phyloP scores from a whole-genome alignment of 2,329 filamentous ascomycete genomes.

The Penicillium sp. region DNA sequence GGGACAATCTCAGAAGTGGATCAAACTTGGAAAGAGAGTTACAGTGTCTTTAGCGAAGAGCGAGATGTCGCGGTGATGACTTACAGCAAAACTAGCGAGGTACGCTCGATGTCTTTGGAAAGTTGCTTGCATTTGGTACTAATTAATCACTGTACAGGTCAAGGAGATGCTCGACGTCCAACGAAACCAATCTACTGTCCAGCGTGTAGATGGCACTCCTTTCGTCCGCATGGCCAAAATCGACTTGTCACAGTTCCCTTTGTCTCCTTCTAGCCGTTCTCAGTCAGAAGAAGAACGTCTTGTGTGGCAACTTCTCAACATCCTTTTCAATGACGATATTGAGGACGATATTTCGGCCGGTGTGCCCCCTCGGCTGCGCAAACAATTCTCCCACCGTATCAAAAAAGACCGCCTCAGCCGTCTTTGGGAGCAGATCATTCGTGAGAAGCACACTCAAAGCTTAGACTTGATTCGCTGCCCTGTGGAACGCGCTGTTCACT shows the following conservation, averaged over 20 bases:
- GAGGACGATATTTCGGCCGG: constrained; percentile 48
- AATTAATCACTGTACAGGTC: constrained; percentile 14
- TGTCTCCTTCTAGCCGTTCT: constrained; percentile 29
- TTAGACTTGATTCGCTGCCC: constrained; percentile 64
- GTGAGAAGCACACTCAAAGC: constrained; percentile 67
- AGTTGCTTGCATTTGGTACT: not conserved
- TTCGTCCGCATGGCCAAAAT: constrained; percentile 43
- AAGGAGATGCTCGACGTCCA: constrained; percentile 38
- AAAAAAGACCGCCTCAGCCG: constrained; percentile 50
- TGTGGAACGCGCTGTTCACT: constrained; percentile 82
- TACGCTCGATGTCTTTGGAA: constrained; percentile 10
- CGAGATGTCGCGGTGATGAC: constrained; percentile 33
- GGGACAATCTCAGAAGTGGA: constrained; percentile 20
- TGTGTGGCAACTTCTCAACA: constrained; percentile 82
- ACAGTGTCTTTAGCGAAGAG: constrained; percentile 44
- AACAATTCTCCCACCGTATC: constrained; percentile 46
- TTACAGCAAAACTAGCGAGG: constrained; percentile 25
- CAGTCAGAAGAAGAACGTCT: constrained; percentile 39
- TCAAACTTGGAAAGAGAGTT: constrained; percentile 56
- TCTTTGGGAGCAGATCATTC: constrained; percentile 44
- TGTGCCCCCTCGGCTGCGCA: constrained; percentile 41
- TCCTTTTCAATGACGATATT: constrained; percentile 75
- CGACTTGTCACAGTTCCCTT: constrained; percentile 36
- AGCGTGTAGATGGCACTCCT: constrained; percentile 60
- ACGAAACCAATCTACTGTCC: constrained; percentile 45